Conservation (phyloP, 768 basidiomycete genomes). For the Leccinum olivaceopallidum region DNA sequence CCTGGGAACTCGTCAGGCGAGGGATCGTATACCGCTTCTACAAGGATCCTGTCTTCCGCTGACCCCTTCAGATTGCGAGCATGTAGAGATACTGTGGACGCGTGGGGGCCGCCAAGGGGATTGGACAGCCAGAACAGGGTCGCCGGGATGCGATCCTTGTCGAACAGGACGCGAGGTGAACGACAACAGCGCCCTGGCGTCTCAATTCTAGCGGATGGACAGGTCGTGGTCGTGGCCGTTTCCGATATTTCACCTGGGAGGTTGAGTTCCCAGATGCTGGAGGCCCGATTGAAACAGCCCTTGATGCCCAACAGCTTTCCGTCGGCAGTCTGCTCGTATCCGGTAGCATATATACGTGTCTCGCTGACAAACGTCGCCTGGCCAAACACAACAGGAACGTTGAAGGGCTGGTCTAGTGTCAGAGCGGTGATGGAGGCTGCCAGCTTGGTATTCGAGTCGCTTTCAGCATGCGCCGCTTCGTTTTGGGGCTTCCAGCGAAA, state of each 20-base stretch:
- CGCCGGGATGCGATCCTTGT: constrained; percentile 20
- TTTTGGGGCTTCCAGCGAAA: constrained; percentile 43
- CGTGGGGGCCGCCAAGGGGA: constrained; percentile 58
- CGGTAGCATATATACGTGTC: constrained; percentile 53
- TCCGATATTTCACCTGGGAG: constrained; percentile 6
- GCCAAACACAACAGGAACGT: constrained; percentile 44
- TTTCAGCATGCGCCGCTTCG: not conserved
- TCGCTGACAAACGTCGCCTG: constrained; percentile 53
- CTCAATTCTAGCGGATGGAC: constrained; percentile 38
- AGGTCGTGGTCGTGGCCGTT: constrained; percentile 15
- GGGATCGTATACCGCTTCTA: constrained; percentile 44
- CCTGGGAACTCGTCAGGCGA: constrained; percentile 55
- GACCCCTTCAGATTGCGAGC: constrained; percentile 36
- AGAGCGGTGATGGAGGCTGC: constrained; percentile 14
- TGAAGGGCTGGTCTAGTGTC: constrained; percentile 8
- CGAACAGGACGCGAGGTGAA: constrained; percentile 49
- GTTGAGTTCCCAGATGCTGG: constrained; percentile 51
- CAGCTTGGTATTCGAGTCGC: constrained; percentile 1
- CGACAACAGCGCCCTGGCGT: constrained; percentile 48
- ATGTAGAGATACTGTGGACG: constrained; percentile 49
- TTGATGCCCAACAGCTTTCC: constrained; percentile 59
- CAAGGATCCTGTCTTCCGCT: constrained; percentile 29
- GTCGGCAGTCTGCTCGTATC: constrained; percentile 59
- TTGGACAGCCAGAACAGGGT: constrained; percentile 56
- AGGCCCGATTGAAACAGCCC: constrained; percentile 58